These are phyloP conservation scores for Amaranthus palmeri DNA, from an alignment of 148 eudicot genomes.

Conservation along the genomic window DNA sequence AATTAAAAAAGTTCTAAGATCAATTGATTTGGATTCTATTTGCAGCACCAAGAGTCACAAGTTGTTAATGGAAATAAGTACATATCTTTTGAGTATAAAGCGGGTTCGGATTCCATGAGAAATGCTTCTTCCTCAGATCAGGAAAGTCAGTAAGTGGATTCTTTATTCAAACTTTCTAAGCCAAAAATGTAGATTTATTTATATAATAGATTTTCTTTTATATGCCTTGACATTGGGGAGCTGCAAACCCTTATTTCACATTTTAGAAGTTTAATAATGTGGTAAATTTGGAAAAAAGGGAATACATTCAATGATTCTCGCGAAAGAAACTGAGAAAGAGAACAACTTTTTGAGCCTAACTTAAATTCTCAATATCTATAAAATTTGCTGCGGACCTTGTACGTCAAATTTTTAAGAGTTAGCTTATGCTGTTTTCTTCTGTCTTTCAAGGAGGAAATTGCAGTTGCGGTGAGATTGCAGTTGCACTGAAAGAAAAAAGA, in stretches of 20 bases:
- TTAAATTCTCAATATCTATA: background rate
- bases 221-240: background rate
- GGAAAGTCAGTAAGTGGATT: slow-evolving; percentile 95
- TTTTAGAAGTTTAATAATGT: background rate
- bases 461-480: background rate
- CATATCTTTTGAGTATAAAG: slow-evolving; percentile 74
- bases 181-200: slow-evolving; percentile 4
- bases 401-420: too few relatives aligned
- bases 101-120: slow-evolving; percentile 71
- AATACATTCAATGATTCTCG: background rate
- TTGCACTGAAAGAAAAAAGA: background rate
- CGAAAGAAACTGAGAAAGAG: background rate
- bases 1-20: background rate
- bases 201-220: background rate
- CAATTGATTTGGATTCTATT: slow-evolving; percentile 6
- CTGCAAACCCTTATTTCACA: background rate
- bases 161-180: slow-evolving; percentile 12
- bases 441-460: background rate
- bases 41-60: slow-evolving; percentile 94
- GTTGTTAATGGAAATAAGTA: slow-evolving; percentile 79
- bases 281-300: background rate
- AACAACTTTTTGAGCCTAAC: background rate
- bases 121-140: slow-evolving; percentile 92
- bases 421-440: background rate
- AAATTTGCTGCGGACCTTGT: background rate